Conservation (phyloP, 176 grass and related monocot species). For the Oryza coarctata region DNA sequence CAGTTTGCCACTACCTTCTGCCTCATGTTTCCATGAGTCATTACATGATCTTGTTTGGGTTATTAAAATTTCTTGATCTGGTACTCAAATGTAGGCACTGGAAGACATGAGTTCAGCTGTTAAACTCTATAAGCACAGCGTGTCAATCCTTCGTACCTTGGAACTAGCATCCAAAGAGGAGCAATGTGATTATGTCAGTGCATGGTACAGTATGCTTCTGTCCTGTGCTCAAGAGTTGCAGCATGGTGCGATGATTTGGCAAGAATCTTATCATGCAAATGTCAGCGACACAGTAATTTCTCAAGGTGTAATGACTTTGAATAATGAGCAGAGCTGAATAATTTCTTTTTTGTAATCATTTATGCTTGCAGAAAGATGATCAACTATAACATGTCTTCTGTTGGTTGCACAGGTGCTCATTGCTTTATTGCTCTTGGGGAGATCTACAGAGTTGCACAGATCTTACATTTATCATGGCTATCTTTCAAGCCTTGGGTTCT, state of each 20-base stretch:
- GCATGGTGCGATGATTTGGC: constrained; percentile 51
- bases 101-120: constrained; percentile 34
- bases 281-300: constrained; percentile 33
- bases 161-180: constrained; percentile 59
- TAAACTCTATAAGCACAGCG: constrained; percentile 54
- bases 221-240: constrained; percentile 59
- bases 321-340: neutral
- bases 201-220: constrained; percentile 52
- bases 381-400: constrained; percentile 24
- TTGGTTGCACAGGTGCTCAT: constrained; percentile 39
- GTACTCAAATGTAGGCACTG: constrained; percentile 38
- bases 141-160: constrained; percentile 39
- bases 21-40: neutral
- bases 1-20: constrained; percentile 1
- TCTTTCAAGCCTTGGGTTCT: constrained; percentile 71
- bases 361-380: constrained; percentile 1
- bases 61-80: constrained; percentile 7
- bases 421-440: constrained; percentile 57
- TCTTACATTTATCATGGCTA: constrained; percentile 43
- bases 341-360: constrained; percentile 1
- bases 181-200: constrained; percentile 41
- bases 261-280: constrained; percentile 44
- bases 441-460: constrained; percentile 57
- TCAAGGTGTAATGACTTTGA: constrained; percentile 48
- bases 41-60: constrained; percentile 18